Base-by-base conservation (phyloP, 1,139 yeast species). In the Hansenula sp. region DNA sequence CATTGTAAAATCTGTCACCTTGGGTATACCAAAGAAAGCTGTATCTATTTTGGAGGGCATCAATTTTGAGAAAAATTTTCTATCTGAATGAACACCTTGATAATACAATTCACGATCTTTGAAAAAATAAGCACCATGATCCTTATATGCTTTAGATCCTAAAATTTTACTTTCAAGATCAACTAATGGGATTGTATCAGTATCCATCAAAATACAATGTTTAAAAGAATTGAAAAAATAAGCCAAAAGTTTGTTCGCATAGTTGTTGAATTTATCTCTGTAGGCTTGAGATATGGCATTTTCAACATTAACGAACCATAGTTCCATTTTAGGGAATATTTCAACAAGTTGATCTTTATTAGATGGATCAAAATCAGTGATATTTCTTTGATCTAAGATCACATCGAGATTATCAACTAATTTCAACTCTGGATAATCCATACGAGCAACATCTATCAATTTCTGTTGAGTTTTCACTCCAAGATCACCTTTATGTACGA, bases 181-280 rank as follows among this genome's bases (percentile, higher is more conserved):
- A 4, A 51, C 59, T 34, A 76, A 60, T 1, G 80, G 81, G 2
- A 77, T 73, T 0, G 77, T 63, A 51, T 77, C 83, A 0, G 80
- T 74, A 54, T 78, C 84, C 43, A 78, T 48, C 24, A 78, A 53
- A 2, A 78, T 51, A 1, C 71, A 64, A 41, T 76, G 76, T 38
- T 69, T 65, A 54, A 78, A 79, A 0, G 81, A 71, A 30, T 64
- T 66, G 58, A 74, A 76, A 34, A 75, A 49, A 27, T 72, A 59
- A 0, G 82, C 78, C 18, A 77, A 53, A n/a, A 76, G 52, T 50
- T 76, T 77, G 54, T 74, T 76, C 33, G 70, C 64, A 51, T 68
- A 78, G 1, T 70, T 66, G 0, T 64, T 54, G 46, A 77, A 74
- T 25, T 58, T 52, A 31, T 48, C 54, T 24, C 59, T 59, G 49